These are phyloP conservation scores for Candida yuanshanica DNA, from an alignment of 805 yeast species.

Conservation along the genomic window DNA sequence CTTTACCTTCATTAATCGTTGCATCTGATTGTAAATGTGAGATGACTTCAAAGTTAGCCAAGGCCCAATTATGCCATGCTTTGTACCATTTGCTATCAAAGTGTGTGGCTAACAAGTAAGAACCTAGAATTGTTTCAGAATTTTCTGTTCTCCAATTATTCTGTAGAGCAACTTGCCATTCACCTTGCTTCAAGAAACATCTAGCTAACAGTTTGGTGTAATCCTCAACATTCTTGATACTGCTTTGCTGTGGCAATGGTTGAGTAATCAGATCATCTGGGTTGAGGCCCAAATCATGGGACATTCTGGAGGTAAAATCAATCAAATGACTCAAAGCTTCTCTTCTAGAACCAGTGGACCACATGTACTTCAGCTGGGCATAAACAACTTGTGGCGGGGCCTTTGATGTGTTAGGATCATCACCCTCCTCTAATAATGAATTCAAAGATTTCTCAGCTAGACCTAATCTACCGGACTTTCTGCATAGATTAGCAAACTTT, in stretches of 20 bases:
- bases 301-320: constrained; percentile 87
- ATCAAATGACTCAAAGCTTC: constrained; percentile 84
- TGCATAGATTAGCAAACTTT: constrained; percentile 91
- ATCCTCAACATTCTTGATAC: constrained; percentile 66
- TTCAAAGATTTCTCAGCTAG: constrained; percentile 90
- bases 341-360: constrained; percentile 88
- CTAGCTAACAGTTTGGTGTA: constrained; percentile 84
- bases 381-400: constrained; percentile 97
- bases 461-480: constrained; percentile 89
- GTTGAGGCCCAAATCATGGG: constrained; percentile 80
- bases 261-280: constrained; percentile 85
- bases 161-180: constrained; percentile 88
- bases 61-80: constrained; percentile 99
- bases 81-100: constrained; percentile 93
- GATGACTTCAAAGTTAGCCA: constrained; percentile 94
- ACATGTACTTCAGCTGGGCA: constrained; percentile 93
- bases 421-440: constrained; percentile 66
- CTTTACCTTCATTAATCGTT: constrained; percentile 25
- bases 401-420: constrained; percentile 53
- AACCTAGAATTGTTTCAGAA: constrained; percentile 82
- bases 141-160: constrained; percentile 73
- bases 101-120: constrained; percentile 89
- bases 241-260: constrained; percentile 62
- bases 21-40: constrained; percentile 45
- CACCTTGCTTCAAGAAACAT: constrained; percentile 96